Conservation (phyloP, 2,329 filamentous ascomycete genomes). For the Botrytis deweyae region DNA sequence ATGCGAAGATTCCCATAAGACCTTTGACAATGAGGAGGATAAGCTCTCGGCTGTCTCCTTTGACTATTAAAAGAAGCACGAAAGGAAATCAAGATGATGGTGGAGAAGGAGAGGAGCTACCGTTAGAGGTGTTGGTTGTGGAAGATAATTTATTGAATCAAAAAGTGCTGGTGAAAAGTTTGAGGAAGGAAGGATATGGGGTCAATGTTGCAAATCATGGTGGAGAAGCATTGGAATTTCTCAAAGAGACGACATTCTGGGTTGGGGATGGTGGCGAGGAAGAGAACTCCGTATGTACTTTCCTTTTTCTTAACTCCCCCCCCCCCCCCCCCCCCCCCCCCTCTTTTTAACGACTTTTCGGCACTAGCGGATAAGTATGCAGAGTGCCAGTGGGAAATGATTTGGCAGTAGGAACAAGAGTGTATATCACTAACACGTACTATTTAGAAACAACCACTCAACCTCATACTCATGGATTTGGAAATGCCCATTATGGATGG, state of each 20-base stretch:
- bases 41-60: neutral
- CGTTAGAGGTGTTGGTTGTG: conserved; percentile 50
- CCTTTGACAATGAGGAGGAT: neutral
- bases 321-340: too few species aligned
- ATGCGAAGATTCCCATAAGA: neutral
- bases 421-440: conserved; percentile 33
- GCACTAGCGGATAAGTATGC: neutral
- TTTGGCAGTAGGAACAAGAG: conserved; percentile 23
- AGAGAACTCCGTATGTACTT: neutral
- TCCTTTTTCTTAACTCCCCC: neutral
- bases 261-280: neutral
- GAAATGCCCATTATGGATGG: conserved; percentile 85
- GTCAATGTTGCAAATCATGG: conserved; percentile 65
- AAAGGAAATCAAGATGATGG: neutral
- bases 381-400: neutral
- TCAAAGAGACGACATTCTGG: conserved; percentile 58
- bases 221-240: conserved; percentile 58
- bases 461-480: conserved; percentile 72
- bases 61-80: neutral
- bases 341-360: neutral
- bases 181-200: conserved; percentile 58
- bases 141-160: conserved; percentile 71
- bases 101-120: conserved; percentile 15
- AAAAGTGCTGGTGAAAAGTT: conserved; percentile 61
- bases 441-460: conserved; percentile 49